These are phyloP conservation scores for Zalaria obscura DNA, from an alignment of 2,329 filamentous ascomycete species.

Conservation along the genomic window DNA sequence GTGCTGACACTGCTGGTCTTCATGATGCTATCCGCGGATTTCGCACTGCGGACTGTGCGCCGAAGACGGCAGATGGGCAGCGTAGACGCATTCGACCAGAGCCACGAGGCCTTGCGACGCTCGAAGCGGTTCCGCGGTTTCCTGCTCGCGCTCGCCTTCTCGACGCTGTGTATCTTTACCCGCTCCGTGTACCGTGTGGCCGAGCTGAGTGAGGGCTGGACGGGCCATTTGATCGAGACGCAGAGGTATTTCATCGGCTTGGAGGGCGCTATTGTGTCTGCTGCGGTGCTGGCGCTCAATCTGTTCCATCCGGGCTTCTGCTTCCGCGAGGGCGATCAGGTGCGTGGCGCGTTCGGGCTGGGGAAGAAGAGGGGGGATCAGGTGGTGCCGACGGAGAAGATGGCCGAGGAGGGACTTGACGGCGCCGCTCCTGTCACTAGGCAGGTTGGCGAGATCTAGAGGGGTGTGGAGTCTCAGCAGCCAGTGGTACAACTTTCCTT, in stretches of 20 bases:
- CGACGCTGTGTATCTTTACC: constrained; percentile 38
- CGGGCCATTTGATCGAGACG: constrained; percentile 39
- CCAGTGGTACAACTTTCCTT: too few species aligned
- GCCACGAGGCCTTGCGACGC: constrained; percentile 1
- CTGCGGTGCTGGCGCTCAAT: constrained; percentile 31
- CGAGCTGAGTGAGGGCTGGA: constrained; percentile 52
- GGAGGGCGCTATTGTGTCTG: constrained; percentile 39
- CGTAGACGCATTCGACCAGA: background rate
- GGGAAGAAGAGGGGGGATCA: background rate
- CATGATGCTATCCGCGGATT: constrained; percentile 36
- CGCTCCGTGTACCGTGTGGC: constrained; percentile 52
- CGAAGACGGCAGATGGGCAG: background rate
- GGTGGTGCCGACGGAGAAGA: background rate
- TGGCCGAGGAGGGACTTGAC: background rate
- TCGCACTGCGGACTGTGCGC: constrained; percentile 15
- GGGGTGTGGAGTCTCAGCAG: too few species aligned
- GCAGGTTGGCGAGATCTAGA: background rate
- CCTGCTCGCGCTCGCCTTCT: background rate
- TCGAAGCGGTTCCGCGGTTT: constrained; percentile 14
- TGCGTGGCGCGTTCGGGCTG: background rate
- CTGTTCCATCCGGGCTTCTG: constrained; percentile 31
- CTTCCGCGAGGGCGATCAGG: background rate
- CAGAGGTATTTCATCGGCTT: constrained; percentile 35
- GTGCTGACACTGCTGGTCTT: constrained; percentile 44
- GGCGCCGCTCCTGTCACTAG: background rate